Base-by-base conservation (phyloP, 306 rosid genomes). In the Glycine tomentella region DNA sequence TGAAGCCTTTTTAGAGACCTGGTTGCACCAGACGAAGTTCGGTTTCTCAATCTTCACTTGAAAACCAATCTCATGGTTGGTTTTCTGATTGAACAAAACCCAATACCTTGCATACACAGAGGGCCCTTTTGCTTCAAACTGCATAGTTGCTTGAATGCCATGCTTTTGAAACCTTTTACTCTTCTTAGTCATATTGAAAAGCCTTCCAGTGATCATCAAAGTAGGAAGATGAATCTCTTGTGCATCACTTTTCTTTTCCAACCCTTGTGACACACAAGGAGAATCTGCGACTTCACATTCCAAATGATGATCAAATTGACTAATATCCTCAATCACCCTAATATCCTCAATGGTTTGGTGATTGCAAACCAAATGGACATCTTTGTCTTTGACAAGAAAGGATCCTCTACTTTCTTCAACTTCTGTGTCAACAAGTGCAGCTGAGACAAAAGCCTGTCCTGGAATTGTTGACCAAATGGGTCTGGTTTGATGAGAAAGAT, bases 361-460 rank as follows among this genome's bases (percentile, higher is more conserved):
- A 74, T 89, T 84, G 83, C 97, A 93, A 5, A 91, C 79, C 84
- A 93, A 75, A 81, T 87, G 91, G 78, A 95, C 83, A 73, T 84
- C 84, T 72, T 69, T 81, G 67, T 95, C 97, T 73, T 88, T 89
- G 46, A 95, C 80, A 73, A 84, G 84, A 76, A 91, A 95, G 14
- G 97, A 91, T 8, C 97, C 99, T 48, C 99, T 88, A 90, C 99
- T 91, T 82, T 95, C 99, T 79, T 91, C 97, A 71, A 93, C 90
- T 83, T 90, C 97, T 20, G 99, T 91, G 81, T 95, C 97, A 61
- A 84, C 91, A 77, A 86, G 31, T 51, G 97, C 97, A 56, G 97
- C 97, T 46, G 99, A 92, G 76, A 95, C 90, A 38, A 95, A 95
- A 55, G 97, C 92, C 64, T 85, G 89, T 9, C 99, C 97, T 5